phyloP scores from a whole-genome alignment of 805 yeast species.

The Nakazawaea ambrosiae region DNA sequence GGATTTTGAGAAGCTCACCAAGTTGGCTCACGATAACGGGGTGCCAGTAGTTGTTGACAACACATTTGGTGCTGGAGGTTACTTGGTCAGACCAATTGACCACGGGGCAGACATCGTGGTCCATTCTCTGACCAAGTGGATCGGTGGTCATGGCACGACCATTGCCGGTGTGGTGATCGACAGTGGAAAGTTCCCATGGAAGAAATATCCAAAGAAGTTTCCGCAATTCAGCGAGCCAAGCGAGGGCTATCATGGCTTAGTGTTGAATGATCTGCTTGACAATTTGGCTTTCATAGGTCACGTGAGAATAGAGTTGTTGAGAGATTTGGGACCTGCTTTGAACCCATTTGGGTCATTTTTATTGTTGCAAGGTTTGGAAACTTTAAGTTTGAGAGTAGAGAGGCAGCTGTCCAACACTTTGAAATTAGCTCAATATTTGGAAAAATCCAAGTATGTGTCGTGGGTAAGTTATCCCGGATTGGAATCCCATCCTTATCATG shows the following conservation, averaged over 20 bases:
- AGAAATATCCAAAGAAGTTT: constrained; percentile 74
- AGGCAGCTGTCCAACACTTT: constrained; percentile 84
- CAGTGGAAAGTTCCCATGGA: constrained; percentile 91
- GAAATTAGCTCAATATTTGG: constrained; percentile 71
- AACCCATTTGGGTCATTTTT: constrained; percentile 87
- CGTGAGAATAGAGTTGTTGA: constrained; percentile 73
- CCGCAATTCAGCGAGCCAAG: constrained; percentile 90
- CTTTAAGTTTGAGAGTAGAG: constrained; percentile 87
- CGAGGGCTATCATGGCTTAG: constrained; percentile 88
- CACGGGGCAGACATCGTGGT: constrained; percentile 89
- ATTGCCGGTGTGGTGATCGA: constrained; percentile 89
- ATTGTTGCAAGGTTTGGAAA: constrained; percentile 87
- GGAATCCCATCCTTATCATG: constrained; percentile 70
- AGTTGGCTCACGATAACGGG: constrained; percentile 79
- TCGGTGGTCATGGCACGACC: constrained; percentile 95
- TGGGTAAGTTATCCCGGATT: constrained; percentile 95
- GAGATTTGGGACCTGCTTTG: constrained; percentile 88
- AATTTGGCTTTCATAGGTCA: constrained; percentile 72
- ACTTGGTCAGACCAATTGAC: constrained; percentile 72
- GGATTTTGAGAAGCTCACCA: constrained; percentile 72
- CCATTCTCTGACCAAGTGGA: constrained; percentile 97
- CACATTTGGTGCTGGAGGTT: constrained; percentile 97
- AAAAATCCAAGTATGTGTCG: constrained; percentile 57
- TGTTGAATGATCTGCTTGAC: constrained; percentile 77
- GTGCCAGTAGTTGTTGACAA: constrained; percentile 90